Conservation (phyloP, 805 yeast genomes). For the Lipomyces kockii region DNA sequence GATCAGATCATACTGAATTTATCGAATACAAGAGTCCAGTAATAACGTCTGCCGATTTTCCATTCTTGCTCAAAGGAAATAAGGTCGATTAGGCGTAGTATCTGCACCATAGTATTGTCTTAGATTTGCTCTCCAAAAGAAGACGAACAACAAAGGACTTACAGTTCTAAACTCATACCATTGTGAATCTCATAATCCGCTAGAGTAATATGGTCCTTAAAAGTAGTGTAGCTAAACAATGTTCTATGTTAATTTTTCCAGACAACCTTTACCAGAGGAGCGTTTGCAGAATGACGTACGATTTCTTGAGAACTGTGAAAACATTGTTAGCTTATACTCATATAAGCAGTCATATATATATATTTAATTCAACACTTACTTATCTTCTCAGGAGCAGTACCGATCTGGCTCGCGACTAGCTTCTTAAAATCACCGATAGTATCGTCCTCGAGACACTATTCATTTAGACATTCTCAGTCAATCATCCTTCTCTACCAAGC, state of each 20-base stretch:
- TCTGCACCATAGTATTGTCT: background rate
- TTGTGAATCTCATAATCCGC: conserved; percentile 96
- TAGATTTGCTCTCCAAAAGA: background rate
- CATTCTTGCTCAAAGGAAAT: background rate
- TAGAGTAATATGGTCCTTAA: conserved; percentile 85
- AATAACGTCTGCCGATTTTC: no score
- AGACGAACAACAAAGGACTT: conserved; percentile 41
- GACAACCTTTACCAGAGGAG: background rate
- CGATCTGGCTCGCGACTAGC: conserved; percentile 79
- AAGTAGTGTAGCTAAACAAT: conserved; percentile 57
- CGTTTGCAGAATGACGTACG: conserved; percentile 44
- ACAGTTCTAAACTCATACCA: conserved; percentile 84
- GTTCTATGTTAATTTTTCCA: background rate
- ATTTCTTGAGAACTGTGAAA: conserved; percentile 71
- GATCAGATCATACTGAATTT: no score
- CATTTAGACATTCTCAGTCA: background rate
- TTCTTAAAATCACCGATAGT: conserved; percentile 89
- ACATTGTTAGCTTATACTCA: background rate
- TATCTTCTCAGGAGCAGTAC: conserved; percentile 65
- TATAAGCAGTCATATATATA: background rate
- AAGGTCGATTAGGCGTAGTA: conserved; percentile 8
- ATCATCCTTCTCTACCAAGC: background rate
- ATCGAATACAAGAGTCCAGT: no score
- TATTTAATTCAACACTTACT: conserved; percentile 36
- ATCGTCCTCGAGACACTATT: conserved; percentile 75